phyloP scores from a whole-genome alignment of 345 rosid species.

The Kernera saxatilis region DNA sequence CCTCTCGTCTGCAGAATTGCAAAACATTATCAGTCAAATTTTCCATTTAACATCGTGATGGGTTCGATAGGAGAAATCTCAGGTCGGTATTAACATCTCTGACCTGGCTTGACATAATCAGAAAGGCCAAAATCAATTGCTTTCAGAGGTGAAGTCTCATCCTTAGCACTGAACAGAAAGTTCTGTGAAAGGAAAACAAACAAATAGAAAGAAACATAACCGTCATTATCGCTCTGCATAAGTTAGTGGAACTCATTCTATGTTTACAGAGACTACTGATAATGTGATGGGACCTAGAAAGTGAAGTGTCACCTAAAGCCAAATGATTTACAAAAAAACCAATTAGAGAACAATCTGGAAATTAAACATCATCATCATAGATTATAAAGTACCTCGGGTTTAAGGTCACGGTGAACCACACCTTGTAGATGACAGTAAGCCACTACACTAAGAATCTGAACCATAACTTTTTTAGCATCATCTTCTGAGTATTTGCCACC shows the following conservation, averaged over 20 bases:
- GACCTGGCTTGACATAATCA: constrained; percentile 96
- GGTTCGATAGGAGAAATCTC: not conserved
- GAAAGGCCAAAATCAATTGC: constrained; percentile 98
- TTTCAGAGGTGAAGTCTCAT: constrained; percentile 73
- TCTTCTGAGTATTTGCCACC: constrained; percentile 98
- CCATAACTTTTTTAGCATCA: constrained; percentile 80
- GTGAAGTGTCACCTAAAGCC: constrained; percentile 26
- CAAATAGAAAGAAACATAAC: constrained; percentile 20
- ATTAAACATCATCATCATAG: not conserved
- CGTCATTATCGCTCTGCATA: constrained; percentile 6
- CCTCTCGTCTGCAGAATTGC: constrained; percentile 67
- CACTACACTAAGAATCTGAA: constrained; percentile 86
- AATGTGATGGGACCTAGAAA: constrained; percentile 28
- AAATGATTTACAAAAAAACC: not conserved
- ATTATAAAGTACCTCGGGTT: constrained; percentile 79
- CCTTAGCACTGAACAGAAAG: constrained; percentile 68
- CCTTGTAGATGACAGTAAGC: constrained; percentile 97
- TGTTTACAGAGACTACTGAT: constrained; percentile 15
- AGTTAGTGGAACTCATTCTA: constrained; percentile 14
- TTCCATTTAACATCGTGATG: constrained; percentile 3
- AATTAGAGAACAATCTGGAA: not conserved
- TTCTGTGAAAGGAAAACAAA: constrained; percentile 52
- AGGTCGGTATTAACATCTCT: constrained; percentile 20
- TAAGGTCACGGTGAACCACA: constrained; percentile 97
- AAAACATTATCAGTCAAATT: not conserved